phyloP scores from a whole-genome alignment of 345 rosid species.

The Hibiscus trionum region DNA sequence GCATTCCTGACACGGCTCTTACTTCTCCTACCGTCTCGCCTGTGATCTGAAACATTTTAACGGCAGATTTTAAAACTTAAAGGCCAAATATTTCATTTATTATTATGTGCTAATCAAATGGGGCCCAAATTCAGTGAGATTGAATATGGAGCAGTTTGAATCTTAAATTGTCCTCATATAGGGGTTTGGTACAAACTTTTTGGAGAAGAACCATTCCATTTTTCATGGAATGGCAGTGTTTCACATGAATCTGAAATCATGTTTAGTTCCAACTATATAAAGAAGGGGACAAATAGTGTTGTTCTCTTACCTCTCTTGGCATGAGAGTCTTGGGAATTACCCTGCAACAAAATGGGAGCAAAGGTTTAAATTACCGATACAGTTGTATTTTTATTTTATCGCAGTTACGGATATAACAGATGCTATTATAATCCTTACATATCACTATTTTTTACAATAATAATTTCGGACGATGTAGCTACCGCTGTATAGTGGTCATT shows the following conservation, averaged over 20 bases:
- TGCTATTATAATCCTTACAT: too few species aligned
- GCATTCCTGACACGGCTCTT: slow-evolving; percentile 64
- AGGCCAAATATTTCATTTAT: background rate
- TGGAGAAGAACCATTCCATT: background rate
- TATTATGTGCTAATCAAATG: background rate
- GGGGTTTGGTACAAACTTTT: background rate
- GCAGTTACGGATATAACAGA: too few species aligned
- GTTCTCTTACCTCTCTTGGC: slow-evolving; percentile 49
- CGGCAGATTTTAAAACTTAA: background rate
- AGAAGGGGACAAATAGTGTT: background rate
- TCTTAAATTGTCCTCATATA: slow-evolving; percentile 7
- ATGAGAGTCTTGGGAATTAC: slow-evolving; percentile 54
- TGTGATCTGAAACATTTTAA: slow-evolving; percentile 31
- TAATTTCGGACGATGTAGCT: too few species aligned
- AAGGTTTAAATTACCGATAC: too few species aligned
- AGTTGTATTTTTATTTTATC: too few species aligned
- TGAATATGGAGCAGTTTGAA: background rate
- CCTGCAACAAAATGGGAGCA: slow-evolving; percentile 17
- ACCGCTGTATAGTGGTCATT: too few species aligned
- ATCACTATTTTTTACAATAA: too few species aligned
- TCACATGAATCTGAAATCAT: too few species aligned
- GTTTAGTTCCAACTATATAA: background rate
- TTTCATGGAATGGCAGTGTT: background rate
- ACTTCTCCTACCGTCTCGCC: slow-evolving; percentile 72
- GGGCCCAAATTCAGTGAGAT: slow-evolving; percentile 4